A percentile compares a stretch with the other conserved stretches of the same genome.
Evolutionary conservation across 176 grass and related monocot species (phyloP).

Genomic region (Hyparrhenia diplandra): DNA sequence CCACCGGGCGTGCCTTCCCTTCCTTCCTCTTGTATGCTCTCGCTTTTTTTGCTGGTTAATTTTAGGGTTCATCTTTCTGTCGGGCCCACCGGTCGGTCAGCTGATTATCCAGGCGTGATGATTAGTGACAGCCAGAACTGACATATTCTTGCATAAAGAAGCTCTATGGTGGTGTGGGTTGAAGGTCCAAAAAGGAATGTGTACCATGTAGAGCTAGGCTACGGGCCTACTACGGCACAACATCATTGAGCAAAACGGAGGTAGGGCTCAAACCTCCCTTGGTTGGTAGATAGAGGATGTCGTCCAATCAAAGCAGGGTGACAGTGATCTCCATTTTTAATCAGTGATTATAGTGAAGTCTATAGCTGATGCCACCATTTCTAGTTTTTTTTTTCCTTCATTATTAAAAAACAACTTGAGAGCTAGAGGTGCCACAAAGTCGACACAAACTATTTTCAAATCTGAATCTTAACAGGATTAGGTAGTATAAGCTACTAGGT

Average conservation of each 20-base stretch:
- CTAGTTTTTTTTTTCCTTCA: not conserved
- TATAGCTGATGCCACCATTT: not conserved
- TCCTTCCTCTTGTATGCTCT: not conserved
- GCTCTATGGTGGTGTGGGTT: too few species aligned
- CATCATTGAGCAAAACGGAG: too few species aligned
- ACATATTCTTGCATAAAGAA: not conserved
- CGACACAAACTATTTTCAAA: not conserved
- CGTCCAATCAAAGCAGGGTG: not conserved
- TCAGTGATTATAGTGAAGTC: not conserved
- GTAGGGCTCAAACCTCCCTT: not conserved
- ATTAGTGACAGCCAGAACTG: not conserved
- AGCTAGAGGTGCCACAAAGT: not conserved
- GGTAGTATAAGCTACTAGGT: not conserved
- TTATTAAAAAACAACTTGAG: not conserved
- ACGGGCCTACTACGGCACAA: too few species aligned
- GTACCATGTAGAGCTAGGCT: too few species aligned
- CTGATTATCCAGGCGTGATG: slow-evolving; percentile 18
- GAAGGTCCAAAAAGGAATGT: too few species aligned
- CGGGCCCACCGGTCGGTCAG: not conserved
- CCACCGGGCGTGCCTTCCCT: slow-evolving; percentile 18
- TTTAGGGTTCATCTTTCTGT: slow-evolving; percentile 37
- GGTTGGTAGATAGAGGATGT: not conserved
- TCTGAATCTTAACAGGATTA: not conserved
- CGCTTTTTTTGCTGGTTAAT: slow-evolving; percentile 8
- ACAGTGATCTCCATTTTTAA: not conserved